Base-by-base conservation (phyloP, 257 asterid species). In the Solanum ossicruentum region DNA sequence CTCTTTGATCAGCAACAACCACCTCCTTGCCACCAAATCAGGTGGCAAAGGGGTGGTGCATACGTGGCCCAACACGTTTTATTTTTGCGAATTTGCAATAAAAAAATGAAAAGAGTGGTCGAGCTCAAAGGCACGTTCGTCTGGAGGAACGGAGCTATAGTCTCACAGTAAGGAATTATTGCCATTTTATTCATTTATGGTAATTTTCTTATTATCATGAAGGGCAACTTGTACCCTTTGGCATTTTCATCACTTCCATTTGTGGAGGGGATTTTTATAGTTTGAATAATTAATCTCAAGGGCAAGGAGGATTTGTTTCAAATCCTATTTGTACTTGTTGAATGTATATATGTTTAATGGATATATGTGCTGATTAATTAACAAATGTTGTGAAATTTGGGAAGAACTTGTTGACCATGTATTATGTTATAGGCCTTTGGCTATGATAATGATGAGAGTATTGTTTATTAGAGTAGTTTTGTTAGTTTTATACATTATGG, bases 211-310 rank as follows among this genome's bases (percentile, higher is more conserved):
- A 54, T 56, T 80, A 80, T 87, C 83, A 69, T 51, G 81, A 85
- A 92, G 98, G 98, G 97, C 98, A 94, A 93, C 97, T 93, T 92
- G 91, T 84, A 93, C 93, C 95, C 97, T 94, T 94, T 93, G 98
- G 95, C 98, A 94, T 90, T 84, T 90, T 36, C 41, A 36, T 81
- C 69, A 55, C 82, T 79, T 79, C 78, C 77, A 20, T 66, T 13
- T 47, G 84, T 36, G 85, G 71, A 79, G n/a, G 73, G 18, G 23
- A 18, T 20, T 32, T 32, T 32, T 58, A 61, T 21, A 58, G 26
- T 66, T 43, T 6, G 36, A 72, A 73, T 32, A 61, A 36, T 36
- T 36, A 36, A 36, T 36, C 41, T 36, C 41, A 36, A 36, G 41
- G 41, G 41, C 41, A 36, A 36, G 41, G 41, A 85, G 85, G 88